A percentile compares a stretch with the other conserved stretches of the same genome.
Conservation (phyloP, 2,329 filamentous ascomycete genomes). For the Fusarium burgessii region DNA sequence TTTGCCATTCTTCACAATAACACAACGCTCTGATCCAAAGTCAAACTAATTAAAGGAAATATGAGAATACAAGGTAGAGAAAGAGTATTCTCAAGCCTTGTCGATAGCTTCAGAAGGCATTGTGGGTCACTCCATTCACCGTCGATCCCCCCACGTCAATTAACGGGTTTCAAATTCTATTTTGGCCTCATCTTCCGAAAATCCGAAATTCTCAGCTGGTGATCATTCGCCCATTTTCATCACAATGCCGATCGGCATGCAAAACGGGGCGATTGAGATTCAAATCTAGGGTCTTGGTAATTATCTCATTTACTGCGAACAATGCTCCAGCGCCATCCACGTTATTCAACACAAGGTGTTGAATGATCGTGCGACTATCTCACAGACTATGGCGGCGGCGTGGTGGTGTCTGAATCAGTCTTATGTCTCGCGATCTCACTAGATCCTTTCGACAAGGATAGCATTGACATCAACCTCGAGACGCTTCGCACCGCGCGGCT, state of each 20-base stretch:
- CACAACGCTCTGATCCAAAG: slow-evolving; percentile 4
- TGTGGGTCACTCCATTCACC: slow-evolving; percentile 1
- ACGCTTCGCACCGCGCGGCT: slow-evolving; percentile 38
- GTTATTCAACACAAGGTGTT: neutral
- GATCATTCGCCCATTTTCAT: slow-evolving; percentile 1
- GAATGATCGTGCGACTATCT: slow-evolving; percentile 6
- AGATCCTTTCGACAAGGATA: neutral
- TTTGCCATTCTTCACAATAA: slow-evolving; percentile 20
- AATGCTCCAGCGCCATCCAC: slow-evolving; percentile 4
- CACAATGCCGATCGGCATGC: slow-evolving; percentile 37
- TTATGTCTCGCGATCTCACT: slow-evolving; percentile 20
- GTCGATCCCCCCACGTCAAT: slow-evolving; percentile 24
- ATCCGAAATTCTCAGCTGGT: slow-evolving; percentile 13
- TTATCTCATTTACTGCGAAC: neutral
- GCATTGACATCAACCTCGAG: slow-evolving; percentile 16
- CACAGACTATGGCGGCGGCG: slow-evolving; percentile 17
- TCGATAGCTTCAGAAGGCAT: slow-evolving; percentile 4
- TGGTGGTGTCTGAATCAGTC: slow-evolving; percentile 19
- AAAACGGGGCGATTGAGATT: slow-evolving; percentile 23
- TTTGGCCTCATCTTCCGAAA: slow-evolving; percentile 25
- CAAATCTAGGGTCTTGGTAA: slow-evolving; percentile 3
- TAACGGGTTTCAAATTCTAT: slow-evolving; percentile 27
- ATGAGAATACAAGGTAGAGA: slow-evolving; percentile 3
- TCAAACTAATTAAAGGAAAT: slow-evolving; percentile 21
- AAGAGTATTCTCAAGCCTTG: slow-evolving; percentile 2